Evolutionary conservation across 78 protist species (phyloP).

Genomic region (Isochrysis galbana): DNA sequence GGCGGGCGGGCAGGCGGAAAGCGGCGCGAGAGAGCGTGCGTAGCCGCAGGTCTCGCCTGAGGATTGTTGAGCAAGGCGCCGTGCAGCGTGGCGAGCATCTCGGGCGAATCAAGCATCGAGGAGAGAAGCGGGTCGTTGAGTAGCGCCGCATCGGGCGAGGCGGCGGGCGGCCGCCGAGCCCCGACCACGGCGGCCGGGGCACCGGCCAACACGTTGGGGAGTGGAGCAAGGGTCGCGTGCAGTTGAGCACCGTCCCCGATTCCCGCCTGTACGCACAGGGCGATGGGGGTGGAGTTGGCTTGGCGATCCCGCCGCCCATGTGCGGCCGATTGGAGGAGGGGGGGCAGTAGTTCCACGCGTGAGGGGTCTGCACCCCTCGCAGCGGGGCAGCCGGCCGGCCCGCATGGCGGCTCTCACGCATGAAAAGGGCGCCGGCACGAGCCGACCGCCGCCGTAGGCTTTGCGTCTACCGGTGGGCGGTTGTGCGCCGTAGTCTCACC

Average conservation of each 20-base stretch:
- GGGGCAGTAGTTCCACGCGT: too few relatives aligned
- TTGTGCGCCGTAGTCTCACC: constrained; percentile 74
- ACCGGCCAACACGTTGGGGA: background rate
- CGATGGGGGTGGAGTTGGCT: constrained; percentile 81
- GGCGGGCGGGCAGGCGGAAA: background rate
- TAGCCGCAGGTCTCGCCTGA: background rate
- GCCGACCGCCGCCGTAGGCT: too few relatives aligned
- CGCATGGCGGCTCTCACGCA: too few relatives aligned
- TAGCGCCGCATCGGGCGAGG: constrained; percentile 52
- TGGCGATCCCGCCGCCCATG: too few relatives aligned
- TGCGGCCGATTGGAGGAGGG: too few relatives aligned
- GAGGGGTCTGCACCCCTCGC: too few relatives aligned
- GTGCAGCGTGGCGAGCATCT: constrained; percentile 65
- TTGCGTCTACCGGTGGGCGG: too few relatives aligned
- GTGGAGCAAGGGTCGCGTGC: background rate
- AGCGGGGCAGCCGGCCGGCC: too few relatives aligned
- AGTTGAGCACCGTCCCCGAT: constrained; percentile 45
- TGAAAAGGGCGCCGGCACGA: too few relatives aligned
- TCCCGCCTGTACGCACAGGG: constrained; percentile 58
- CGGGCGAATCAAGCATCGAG: constrained; percentile 73
- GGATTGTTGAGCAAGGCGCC: background rate
- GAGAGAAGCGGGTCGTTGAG: constrained; percentile 70
- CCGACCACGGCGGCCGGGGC: background rate
- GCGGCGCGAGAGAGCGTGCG: background rate
- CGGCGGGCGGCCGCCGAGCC: constrained; percentile 27